Evolutionary conservation across 495 filamentous ascomycete species (phyloP).

Genomic region (Apodospora peruviana): DNA sequence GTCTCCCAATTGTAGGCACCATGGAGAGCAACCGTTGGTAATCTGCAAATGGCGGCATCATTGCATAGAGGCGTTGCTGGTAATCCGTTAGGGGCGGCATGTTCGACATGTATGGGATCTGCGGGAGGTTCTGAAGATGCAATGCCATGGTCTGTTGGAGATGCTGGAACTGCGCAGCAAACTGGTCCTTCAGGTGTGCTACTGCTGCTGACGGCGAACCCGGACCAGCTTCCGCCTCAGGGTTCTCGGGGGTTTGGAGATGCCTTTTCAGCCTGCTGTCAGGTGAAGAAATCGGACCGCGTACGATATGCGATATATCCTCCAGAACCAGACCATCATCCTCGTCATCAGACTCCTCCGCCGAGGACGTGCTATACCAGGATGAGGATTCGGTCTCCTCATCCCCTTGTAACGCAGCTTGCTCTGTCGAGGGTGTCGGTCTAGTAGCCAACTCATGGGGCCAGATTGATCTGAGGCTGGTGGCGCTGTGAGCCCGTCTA

Average conservation of each 20-base stretch:
- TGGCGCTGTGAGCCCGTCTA: slow-evolving; percentile 61
- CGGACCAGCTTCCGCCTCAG: slow-evolving; percentile 21
- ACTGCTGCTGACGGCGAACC: slow-evolving; percentile 37
- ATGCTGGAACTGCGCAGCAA: slow-evolving; percentile 73
- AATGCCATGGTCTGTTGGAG: slow-evolving; percentile 62
- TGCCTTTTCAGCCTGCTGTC: not conserved
- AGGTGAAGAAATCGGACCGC: not conserved
- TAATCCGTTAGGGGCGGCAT: slow-evolving; percentile 66
- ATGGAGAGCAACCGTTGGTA: slow-evolving; percentile 70
- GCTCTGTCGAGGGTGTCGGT: slow-evolving; percentile 29
- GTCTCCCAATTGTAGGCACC: slow-evolving; percentile 52
- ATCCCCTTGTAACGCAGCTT: slow-evolving; percentile 28
- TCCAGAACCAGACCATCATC: slow-evolving; percentile 6
- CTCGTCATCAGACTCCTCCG: slow-evolving; percentile 31
- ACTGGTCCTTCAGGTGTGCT: slow-evolving; percentile 50
- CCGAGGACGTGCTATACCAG: slow-evolving; percentile 21
- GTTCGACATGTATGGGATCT: slow-evolving; percentile 27
- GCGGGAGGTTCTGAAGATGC: slow-evolving; percentile 29
- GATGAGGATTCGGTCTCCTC: slow-evolving; percentile 40
- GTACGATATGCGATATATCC: not conserved
- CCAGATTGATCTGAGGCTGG: slow-evolving; percentile 60
- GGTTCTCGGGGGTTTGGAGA: not conserved
- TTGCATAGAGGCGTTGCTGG: slow-evolving; percentile 51
- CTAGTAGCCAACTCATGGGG: slow-evolving; percentile 38
- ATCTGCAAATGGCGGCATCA: too few relatives aligned